Evolutionary conservation across 208 protist species (phyloP), one percentile per base, ranked within the genome.

Genomic region (Trypanosoma lewisi): DNA sequence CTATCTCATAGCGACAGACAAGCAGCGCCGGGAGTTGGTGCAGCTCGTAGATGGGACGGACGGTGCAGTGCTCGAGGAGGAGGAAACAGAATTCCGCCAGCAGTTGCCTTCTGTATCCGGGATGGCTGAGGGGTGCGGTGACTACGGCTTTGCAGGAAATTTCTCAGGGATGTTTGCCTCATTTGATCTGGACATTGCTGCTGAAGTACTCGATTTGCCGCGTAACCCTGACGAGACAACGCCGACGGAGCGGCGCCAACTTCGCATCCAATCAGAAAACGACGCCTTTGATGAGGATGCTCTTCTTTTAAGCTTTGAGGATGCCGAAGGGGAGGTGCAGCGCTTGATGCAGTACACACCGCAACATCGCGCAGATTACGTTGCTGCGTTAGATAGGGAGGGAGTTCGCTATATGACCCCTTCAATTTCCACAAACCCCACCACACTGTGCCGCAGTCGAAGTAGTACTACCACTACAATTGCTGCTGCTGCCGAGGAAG

Each of bases 1-100:
- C 21, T 94, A 83, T 47, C 79, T 97, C 19, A 78, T 97, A 42
- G 83, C 85, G 9, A 96, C 91, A 1, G 85, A 88, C 19, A 82
- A 77, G 69, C 80, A 96, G 70, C 82, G 91, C 2, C 45, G 33
- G 8, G 64, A 66, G 39, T 52, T 93, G 21, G 70, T 87, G 23
- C 62, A 74, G 44, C 34, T 83, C 25, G 68, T 95, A 8, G 51
- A 33, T 6, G 30, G n/a, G 4, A 30, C 27, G 16, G 41, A 44
- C 54, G 37, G 37, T 11, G 21, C 16, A n/a, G 21, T 34, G 14
- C 44, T 6, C 12, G 85, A 87, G 50, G 83, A 76, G 28, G 82
- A 79, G 11, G 78, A 94, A 61, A 83, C 61, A 7, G 86, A 96
- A 59, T 94, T 82, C 61, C 67, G 88, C 19, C 91, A 94, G 69